phyloP scores from a whole-genome alignment of 768 basidiomycete species.

The Butyriboletus loyo region DNA sequence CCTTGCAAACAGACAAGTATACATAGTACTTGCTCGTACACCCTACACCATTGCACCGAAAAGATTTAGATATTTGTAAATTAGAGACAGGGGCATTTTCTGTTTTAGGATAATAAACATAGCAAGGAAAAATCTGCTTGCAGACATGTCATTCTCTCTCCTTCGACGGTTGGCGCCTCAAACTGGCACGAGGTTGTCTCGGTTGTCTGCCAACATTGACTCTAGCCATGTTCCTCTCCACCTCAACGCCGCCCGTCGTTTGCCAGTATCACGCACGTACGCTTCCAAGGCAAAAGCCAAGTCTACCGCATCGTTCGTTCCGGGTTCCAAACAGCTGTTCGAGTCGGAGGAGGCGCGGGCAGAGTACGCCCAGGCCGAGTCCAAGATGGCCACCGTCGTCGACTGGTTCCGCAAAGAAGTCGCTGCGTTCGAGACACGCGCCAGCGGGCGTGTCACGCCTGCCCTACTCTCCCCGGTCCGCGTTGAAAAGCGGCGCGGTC shows the following conservation, averaged over 20 bases:
- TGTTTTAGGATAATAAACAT: background rate
- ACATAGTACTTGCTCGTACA: too few relatives aligned
- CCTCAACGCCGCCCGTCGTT: background rate
- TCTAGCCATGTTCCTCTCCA: background rate
- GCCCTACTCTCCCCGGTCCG: constrained; percentile 66
- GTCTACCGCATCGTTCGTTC: constrained; percentile 60
- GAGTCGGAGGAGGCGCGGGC: constrained; percentile 48
- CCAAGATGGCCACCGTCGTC: constrained; percentile 60
- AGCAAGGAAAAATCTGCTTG: background rate
- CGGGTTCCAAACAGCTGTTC: constrained; percentile 64
- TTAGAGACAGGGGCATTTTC: constrained; percentile 2
- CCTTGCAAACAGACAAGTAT: background rate
- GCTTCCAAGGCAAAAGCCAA: constrained; percentile 33
- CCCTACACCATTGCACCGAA: too few relatives aligned
- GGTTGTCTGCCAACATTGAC: background rate
- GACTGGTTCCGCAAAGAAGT: constrained; percentile 79
- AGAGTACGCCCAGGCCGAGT: constrained; percentile 62
- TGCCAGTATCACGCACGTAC: constrained; percentile 18
- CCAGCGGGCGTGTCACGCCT: constrained; percentile 74
- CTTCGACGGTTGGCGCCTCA: constrained; percentile 7
- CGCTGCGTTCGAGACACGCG: constrained; percentile 66
- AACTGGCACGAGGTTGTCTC: background rate
- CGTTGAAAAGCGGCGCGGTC: constrained; percentile 45
- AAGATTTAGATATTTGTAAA: too few relatives aligned
- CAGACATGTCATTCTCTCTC: constrained; percentile 10